Base-by-base conservation (phyloP, 78 protist genomes). In the Polysphondylium violaceum region DNA sequence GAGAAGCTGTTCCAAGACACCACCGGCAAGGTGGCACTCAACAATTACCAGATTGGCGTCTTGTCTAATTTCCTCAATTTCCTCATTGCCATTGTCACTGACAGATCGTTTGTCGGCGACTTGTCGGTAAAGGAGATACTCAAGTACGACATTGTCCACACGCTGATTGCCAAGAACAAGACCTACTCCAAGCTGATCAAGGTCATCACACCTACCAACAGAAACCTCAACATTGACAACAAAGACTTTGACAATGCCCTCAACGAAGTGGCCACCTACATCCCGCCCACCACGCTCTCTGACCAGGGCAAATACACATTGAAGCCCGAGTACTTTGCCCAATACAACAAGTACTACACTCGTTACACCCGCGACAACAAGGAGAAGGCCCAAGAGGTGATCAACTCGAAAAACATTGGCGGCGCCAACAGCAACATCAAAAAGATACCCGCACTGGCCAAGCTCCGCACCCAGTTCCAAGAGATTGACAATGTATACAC, bases 331-430 rank as follows among this genome's bases (percentile, higher is more conserved):
- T 75, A 21, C 16, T 19, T 36, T 14, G 3, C 3, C 1, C 4
- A 5, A 12, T 75, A 60, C 69, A 75, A 75, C 55, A 75, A 75
- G 21, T 75, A 75, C 85, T 58, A 75, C 25, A 40, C 23, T 59
- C 31, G 85, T 6, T 75, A 58, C 69, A 29, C 69, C 9, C 55
- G 25, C 7, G 56, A 59, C 31, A 17, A 75, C 3, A 60, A 69
- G 7, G 85, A 75, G 53, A 55, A 59, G 40, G 69, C 69, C 7
- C 71, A 75, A 36, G 85, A 75, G 11, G 9, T 29, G 19, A 36
- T 40, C 1, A 3, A 2, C 16, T 38, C 35, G 17, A 40, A 12
- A 19, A 47, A 53, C 11, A 6, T 35, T 23, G 40, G 17, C 5
- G 50, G 40, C 2, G 9, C 17, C 2, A 14, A 2, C 69, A 40